phyloP scores from a whole-genome alignment of 2,329 filamentous ascomycete species.

The Hymenoscyphus scutula region DNA sequence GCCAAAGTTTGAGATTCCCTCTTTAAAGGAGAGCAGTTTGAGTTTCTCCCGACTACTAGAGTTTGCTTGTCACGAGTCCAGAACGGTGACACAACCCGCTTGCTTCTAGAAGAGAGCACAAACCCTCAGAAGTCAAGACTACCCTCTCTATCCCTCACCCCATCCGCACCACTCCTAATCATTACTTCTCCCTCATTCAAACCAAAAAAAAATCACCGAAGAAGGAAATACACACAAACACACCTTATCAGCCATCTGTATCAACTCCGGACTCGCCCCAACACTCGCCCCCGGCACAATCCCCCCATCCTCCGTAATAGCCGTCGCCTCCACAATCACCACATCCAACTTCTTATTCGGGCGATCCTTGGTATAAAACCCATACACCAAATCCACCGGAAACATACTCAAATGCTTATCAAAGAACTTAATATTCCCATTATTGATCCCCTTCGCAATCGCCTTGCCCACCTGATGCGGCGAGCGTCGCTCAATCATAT shows the following conservation, averaged over 20 bases:
- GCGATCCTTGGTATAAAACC: slow-evolving; percentile 80
- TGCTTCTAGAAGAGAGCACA: too few relatives aligned
- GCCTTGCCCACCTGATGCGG: slow-evolving; percentile 90
- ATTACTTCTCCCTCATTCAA: not conserved
- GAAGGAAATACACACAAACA: not conserved
- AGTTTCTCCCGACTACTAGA: too few relatives aligned
- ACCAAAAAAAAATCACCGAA: not conserved
- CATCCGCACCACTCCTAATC: too few relatives aligned
- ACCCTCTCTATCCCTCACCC: too few relatives aligned
- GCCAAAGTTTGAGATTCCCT: too few relatives aligned
- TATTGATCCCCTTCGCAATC: slow-evolving; percentile 87
- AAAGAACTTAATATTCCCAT: slow-evolving; percentile 85
- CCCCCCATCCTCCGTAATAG: slow-evolving; percentile 84
- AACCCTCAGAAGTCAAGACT: too few relatives aligned
- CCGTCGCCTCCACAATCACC: slow-evolving; percentile 79
- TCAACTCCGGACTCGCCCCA: slow-evolving; percentile 78
- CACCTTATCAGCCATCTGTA: slow-evolving; percentile 87
- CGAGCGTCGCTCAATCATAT: slow-evolving; percentile 85
- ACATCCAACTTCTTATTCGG: slow-evolving; percentile 72
- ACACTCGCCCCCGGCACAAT: slow-evolving; percentile 86
- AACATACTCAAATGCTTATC: slow-evolving; percentile 96
- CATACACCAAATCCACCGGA: slow-evolving; percentile 80
- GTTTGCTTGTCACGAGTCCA: too few relatives aligned
- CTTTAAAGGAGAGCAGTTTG: too few relatives aligned
- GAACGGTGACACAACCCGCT: too few relatives aligned